Evolutionary conservation across 108 stramenopile genomes (phyloP), one percentile per base, ranked within the genome.

Genomic region (Stephanodiscus minutulus): DNA sequence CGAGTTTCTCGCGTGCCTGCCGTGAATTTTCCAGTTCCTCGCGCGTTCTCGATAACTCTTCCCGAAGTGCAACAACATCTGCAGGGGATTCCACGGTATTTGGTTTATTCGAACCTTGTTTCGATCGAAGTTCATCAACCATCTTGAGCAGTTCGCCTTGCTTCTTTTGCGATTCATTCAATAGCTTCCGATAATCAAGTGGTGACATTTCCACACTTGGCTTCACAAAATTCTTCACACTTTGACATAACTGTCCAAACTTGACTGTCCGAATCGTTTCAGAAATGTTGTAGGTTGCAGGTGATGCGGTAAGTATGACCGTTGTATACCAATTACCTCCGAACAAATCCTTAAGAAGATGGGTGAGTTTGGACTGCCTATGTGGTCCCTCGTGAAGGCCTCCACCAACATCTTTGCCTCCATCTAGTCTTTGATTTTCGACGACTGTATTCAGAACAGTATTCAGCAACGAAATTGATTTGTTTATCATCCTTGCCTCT

Each of bases 301-400:
- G 91, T 18, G 91, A 92, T 22, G 82, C 88, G 7, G 93, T 92
- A 20, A 95, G 82, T 52, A 98, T 88, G 31, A 96, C 60, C 0
- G 84, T 74, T 8, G 94, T 96, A 25, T 82, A 60, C 68, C 82
- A 88, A 70, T 94, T 96, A 7, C 96, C 97, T 22, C 97, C 97
- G 73, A 98, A 82, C n/a, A 85, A 74, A 39, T 94, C 86, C 48
- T 78, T 79, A 28, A 98, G 69, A 5, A 96, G 28, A 31, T 85
- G 76, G 0, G 96, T 93, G 20, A 98, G 76, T 61, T 96, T 98
- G 37, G 89, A 91, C 27, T 91, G 71, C 27, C 77, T 67, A 70
- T 88, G 87, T 0, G 85, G 86, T 37, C 85, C 67, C 47, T 81
- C 64, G 15, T 17, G 61, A 33, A 50, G 11, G 6, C 44, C 33